Conservation (phyloP, 495 filamentous ascomycete genomes). For the Penicillium arizonense region DNA sequence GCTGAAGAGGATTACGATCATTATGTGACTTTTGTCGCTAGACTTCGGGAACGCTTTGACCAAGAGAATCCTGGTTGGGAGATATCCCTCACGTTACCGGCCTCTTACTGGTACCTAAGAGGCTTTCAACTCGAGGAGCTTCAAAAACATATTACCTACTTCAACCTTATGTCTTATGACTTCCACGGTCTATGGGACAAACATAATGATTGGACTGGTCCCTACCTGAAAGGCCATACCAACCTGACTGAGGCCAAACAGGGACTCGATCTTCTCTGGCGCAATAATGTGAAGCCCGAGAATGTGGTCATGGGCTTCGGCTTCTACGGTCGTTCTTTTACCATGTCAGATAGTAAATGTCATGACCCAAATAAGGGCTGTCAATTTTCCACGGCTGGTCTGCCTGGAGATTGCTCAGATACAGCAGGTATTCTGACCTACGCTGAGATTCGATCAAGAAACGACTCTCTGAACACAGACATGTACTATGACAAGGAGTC, state of each 20-base stretch:
- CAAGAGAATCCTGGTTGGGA: too few relatives aligned
- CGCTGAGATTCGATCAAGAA: too few relatives aligned
- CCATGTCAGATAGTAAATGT: slow-evolving; percentile 31
- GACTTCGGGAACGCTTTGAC: too few relatives aligned
- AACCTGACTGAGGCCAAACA: slow-evolving; percentile 33
- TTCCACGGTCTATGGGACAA: slow-evolving; percentile 28
- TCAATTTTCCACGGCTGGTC: too few relatives aligned
- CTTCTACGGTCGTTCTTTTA: slow-evolving; percentile 38
- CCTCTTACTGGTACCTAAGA: slow-evolving; percentile 37
- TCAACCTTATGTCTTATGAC: slow-evolving; percentile 49
- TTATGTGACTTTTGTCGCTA: too few relatives aligned
- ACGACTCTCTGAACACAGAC: too few relatives aligned
- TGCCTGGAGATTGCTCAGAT: too few relatives aligned
- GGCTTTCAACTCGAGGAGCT: slow-evolving; percentile 39
- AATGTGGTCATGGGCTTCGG: slow-evolving; percentile 37
- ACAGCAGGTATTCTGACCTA: too few relatives aligned
- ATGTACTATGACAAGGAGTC: too few relatives aligned
- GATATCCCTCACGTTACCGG: neutral
- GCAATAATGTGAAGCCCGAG: slow-evolving; percentile 23
- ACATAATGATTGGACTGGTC: slow-evolving; percentile 19
- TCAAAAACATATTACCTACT: slow-evolving; percentile 40
- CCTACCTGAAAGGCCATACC: slow-evolving; percentile 24
- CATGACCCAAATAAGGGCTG: slow-evolving; percentile 10
- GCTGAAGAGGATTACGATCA: too few relatives aligned
- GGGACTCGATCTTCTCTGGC: slow-evolving; percentile 33